Base-by-base conservation (phyloP, 2,329 filamentous ascomycete species). In the Hirsutella rhossiliensis region DNA sequence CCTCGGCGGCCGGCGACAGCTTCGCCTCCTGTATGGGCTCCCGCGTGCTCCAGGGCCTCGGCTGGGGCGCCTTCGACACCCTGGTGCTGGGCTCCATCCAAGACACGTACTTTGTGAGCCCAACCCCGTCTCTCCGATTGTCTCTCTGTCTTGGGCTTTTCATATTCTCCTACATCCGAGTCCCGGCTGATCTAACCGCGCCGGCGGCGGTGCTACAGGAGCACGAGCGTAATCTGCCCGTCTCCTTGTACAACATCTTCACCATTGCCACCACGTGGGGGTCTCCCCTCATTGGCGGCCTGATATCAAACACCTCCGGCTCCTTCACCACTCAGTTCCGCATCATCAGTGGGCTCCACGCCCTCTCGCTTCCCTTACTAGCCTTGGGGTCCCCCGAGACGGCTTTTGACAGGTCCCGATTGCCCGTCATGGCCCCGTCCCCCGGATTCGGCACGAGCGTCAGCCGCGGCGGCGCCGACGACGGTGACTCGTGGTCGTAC, bases 51-150 rank as follows among this genome's bases (percentile, higher is more conserved):
- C 73, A 78, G 52, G 75, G 74, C 1, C 44, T 79, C 0, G 75
- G 71, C n/a, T 77, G 76, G 71, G 75, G 75, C 6, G 68, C 70
- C 11, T 75, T 78, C 47, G 76, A 80, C 50, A 69, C 66, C 5
- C 56, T 79, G 34, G 62, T 76, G 28, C 57, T 71, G 29, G 66
- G 65, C 2, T 72, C 70, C 2, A 71, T 80, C 41, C 67, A 74
- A 40, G 76, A 80, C 50, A 72, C 71, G 2, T 79, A 69, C 54
- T 78, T 75, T 52, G 74, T 77, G 55, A 57, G 71, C 57, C 9
- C n/a, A 11, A 37, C 5, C n/a, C 11, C 12, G n/a, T n/a, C 3
- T 32, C n/a, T n/a, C n/a, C n/a, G n/a, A n/a, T n/a, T n/a, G n/a
- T n/a, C n/a, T n/a, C n/a, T 11, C 20, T 40, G 9, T 20, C 8